These are phyloP conservation scores for Xylaria flabelliformis DNA, from an alignment of 495 filamentous ascomycete genomes.

Conservation along the genomic window DNA sequence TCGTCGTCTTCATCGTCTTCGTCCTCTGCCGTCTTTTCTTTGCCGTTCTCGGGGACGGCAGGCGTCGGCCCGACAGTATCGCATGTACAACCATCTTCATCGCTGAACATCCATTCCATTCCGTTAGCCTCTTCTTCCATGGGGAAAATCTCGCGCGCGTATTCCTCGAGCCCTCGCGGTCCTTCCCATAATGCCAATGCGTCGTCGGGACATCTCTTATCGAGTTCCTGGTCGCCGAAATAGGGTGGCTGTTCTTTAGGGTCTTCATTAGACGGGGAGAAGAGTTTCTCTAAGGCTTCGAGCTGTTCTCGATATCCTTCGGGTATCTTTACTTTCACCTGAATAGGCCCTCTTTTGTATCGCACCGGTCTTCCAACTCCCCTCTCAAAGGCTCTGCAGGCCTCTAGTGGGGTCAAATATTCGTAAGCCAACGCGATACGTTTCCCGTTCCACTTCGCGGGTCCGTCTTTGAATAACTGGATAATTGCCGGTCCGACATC, in stretches of 20 bases:
- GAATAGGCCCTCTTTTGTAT: constrained; percentile 79
- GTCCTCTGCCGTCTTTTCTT: constrained; percentile 35
- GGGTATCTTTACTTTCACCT: constrained; percentile 85
- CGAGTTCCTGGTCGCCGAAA: constrained; percentile 60
- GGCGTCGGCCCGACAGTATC: constrained; percentile 6
- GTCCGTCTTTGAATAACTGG: constrained; percentile 94
- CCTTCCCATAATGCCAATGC: constrained; percentile 88
- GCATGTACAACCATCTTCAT: constrained; percentile 37
- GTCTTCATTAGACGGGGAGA: constrained; percentile 63
- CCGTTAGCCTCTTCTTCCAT: constrained; percentile 94
- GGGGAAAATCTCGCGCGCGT: constrained; percentile 92
- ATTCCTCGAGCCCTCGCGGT: constrained; percentile 89
- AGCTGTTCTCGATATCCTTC: constrained; percentile 90
- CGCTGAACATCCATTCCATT: constrained; percentile 81
- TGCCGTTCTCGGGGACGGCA: constrained; percentile 35
- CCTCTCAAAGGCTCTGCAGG: constrained; percentile 76
- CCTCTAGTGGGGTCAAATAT: constrained; percentile 81
- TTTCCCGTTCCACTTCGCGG: constrained; percentile 85
- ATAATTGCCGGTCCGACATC: constrained; percentile 94
- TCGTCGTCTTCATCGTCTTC: constrained; percentile 46
- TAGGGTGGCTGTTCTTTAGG: constrained; percentile 59
- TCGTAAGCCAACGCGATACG: constrained; percentile 94
- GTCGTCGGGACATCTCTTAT: constrained; percentile 68
- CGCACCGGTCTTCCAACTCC: constrained; percentile 78
- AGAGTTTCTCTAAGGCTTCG: constrained; percentile 71